Evolutionary conservation across 2,329 filamentous ascomycete genomes (phyloP).

Genomic region (Fusarium albosuccineum): DNA sequence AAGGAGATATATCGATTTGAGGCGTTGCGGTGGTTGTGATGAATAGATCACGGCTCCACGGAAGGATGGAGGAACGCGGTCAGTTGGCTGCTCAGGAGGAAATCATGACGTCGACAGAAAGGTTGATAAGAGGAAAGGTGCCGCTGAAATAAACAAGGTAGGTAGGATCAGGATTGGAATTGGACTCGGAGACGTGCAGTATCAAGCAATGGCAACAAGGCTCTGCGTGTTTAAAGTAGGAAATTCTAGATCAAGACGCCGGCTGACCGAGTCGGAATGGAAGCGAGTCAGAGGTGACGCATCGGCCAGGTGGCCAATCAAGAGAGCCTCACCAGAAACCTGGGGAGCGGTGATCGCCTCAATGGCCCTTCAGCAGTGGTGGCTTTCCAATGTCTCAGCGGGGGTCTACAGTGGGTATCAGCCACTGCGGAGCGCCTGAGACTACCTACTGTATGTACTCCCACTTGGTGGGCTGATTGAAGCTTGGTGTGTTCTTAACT

Average conservation of each 20-base stretch:
- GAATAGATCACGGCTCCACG: conserved; percentile 38
- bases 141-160: not conserved
- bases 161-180: not conserved
- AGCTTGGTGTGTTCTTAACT: conserved; percentile 2
- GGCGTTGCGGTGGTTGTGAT: conserved; percentile 24
- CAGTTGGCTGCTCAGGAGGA: conserved; percentile 38
- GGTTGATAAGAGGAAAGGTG: not conserved
- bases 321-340: conserved; percentile 22
- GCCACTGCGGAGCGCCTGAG: conserved; percentile 10
- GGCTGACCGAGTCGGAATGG: conserved; percentile 24
- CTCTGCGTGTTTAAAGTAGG: conserved; percentile 10
- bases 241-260: conserved; percentile 17
- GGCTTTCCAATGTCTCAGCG: conserved; percentile 8
- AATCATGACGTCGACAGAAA: conserved; percentile 38
- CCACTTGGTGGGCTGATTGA: conserved; percentile 2
- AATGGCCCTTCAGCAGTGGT: conserved; percentile 29
- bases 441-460: not conserved
- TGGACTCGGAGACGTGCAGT: not conserved
- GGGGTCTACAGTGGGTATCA: not conserved
- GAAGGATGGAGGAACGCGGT: conserved; percentile 28
- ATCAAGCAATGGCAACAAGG: not conserved
- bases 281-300: conserved; percentile 46
- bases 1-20: conserved; percentile 15
- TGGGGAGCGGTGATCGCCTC: conserved; percentile 37
- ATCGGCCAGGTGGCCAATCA: conserved; percentile 46